Percentiles rank a stretch among this genome's conserved stretches.
Conservation (phyloP, 257 asterid genomes). For the Nemophila menziesii region DNA sequence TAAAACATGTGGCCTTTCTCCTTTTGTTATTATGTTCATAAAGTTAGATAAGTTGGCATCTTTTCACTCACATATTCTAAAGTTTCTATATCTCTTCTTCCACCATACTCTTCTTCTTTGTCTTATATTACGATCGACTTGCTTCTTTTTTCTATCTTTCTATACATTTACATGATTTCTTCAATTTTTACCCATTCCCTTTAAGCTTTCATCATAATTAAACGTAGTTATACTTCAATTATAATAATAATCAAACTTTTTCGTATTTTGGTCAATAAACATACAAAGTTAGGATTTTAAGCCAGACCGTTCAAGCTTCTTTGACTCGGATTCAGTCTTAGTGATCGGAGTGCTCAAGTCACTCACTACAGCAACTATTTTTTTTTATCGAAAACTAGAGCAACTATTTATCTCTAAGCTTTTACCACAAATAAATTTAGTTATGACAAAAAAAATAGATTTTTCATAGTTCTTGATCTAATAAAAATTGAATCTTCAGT, state of each 20-base stretch:
- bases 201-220: not conserved
- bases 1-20: slow-evolving; percentile 11
- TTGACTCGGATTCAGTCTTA: too few species aligned
- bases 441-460: too few species aligned
- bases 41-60: slow-evolving; percentile 7
- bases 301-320: too few species aligned
- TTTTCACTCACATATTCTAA: slow-evolving; percentile 3
- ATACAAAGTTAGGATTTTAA: too few species aligned
- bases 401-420: too few species aligned
- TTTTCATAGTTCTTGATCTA: not conserved
- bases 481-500: not conserved
- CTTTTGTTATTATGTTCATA: slow-evolving; percentile 7
- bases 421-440: too few species aligned
- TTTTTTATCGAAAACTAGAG: too few species aligned
- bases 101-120: not conserved
- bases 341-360: too few species aligned
- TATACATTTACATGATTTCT: slow-evolving; percentile 1
- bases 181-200: not conserved
- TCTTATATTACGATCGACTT: not conserved
- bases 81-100: not conserved
- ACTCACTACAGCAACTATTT: too few species aligned
- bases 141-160: not conserved
- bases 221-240: too few species aligned
- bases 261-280: too few species aligned
- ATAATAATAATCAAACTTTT: too few species aligned